Evolutionary conservation across 768 basidiomycete species (phyloP).

Genomic region (Termitomyces sp.): DNA sequence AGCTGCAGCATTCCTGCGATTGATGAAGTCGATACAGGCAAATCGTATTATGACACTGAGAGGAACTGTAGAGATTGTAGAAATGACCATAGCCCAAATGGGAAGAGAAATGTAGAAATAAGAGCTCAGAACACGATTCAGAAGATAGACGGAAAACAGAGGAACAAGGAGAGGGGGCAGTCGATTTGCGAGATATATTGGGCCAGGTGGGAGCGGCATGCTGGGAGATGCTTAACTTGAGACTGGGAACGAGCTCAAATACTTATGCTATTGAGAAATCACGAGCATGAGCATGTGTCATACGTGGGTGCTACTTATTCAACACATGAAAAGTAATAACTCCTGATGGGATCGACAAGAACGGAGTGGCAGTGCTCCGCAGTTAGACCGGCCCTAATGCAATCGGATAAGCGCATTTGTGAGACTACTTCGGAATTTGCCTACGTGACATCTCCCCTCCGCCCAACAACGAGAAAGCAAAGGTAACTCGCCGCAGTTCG

Average conservation of each 20-base stretch:
- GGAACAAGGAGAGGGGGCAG: constrained; percentile 16
- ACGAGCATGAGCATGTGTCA: constrained; percentile 5
- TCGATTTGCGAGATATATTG: constrained; percentile 13
- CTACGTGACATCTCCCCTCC: constrained; percentile 22
- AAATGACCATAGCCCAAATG: constrained; percentile 10
- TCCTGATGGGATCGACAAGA: background rate
- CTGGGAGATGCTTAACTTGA: background rate
- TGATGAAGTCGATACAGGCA: constrained; percentile 18
- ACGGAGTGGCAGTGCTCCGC: constrained; percentile 9
- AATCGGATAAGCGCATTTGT: constrained; percentile 30
- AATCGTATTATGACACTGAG: constrained; percentile 13
- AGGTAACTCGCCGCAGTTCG: constrained; percentile 23
- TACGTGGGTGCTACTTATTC: background rate
- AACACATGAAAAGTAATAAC: no score
- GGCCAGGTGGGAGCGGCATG: constrained; percentile 19
- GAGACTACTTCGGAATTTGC: constrained; percentile 18
- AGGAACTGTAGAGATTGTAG: constrained; percentile 14
- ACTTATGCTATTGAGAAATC: constrained; percentile 8
- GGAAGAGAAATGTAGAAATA: constrained; percentile 12
- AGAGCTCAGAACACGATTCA: constrained; percentile 4
- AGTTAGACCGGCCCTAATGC: constrained; percentile 29
- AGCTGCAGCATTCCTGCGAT: constrained; percentile 26
- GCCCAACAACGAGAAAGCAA: constrained; percentile 24
- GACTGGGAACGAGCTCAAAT: background rate
- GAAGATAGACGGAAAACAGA: constrained; percentile 11